Evolutionary conservation across 352 stramenopile species (phyloP).

Genomic region (Pythium guiyangense): DNA sequence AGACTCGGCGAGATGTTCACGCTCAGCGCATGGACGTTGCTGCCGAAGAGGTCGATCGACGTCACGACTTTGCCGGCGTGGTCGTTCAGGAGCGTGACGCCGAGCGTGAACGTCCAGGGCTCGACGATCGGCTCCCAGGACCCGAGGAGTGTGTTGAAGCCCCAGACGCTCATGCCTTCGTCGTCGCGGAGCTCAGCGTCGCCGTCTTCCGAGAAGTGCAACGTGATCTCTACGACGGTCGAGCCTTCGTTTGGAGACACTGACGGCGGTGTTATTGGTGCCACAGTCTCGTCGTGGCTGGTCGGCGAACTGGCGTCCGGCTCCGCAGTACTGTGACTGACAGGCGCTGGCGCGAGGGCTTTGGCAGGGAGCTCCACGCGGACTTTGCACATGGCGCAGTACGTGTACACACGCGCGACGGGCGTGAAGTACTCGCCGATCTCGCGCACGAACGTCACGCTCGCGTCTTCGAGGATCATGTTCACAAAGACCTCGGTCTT

Average conservation of each 20-base stretch:
- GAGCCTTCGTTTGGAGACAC: neutral
- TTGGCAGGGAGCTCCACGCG: slow-evolving; percentile 28
- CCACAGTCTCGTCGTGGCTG: too few species aligned
- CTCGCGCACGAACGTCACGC: slow-evolving; percentile 66
- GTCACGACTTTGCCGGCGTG: slow-evolving; percentile 43
- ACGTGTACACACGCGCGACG: slow-evolving; percentile 57
- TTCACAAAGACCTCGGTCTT: slow-evolving; percentile 31
- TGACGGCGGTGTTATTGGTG: too few species aligned
- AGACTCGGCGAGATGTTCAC: slow-evolving; percentile 68
- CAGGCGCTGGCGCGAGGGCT: too few species aligned
- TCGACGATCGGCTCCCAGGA: slow-evolving; percentile 80
- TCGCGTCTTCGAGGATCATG: slow-evolving; percentile 60
- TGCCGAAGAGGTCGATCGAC: slow-evolving; percentile 48
- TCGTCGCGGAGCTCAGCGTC: slow-evolving; percentile 43
- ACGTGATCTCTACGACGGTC: slow-evolving; percentile 13
- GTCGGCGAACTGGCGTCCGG: too few species aligned
- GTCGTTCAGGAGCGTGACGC: slow-evolving; percentile 27
- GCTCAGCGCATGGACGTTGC: slow-evolving; percentile 52
- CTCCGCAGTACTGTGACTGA: too few species aligned
- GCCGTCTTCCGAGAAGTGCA: slow-evolving; percentile 62
- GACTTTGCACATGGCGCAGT: slow-evolving; percentile 62
- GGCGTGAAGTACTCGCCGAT: slow-evolving; percentile 72
- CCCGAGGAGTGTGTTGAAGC: slow-evolving; percentile 68
- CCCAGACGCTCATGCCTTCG: slow-evolving; percentile 73
- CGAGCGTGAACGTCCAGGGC: slow-evolving; percentile 66